Evolutionary conservation across 2,329 filamentous ascomycete genomes (phyloP), one percentile per base, ranked within the genome.

Genomic region (Nothopassalora personata): DNA sequence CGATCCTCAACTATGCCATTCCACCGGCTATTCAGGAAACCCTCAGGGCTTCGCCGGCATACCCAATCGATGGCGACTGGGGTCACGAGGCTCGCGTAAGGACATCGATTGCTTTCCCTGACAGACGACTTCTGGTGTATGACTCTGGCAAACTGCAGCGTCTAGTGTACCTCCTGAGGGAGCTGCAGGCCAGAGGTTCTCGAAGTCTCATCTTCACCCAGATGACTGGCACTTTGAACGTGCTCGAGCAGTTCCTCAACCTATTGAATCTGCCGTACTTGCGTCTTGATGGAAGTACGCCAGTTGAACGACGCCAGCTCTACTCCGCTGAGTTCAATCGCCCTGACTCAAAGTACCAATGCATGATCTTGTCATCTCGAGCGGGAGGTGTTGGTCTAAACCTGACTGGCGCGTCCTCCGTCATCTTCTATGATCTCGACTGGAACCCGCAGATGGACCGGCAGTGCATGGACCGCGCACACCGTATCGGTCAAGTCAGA

Each of bases 381-480:
- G 97, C 94, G 0, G 94, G 94, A 66, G 94, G 94, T 57, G 80
- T 99, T 0, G 94, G 94, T 58, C 96, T 99, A 78, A 99, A 99
- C 69, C 81, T 99, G 47, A 97, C 93, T 0, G 94, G 94, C 52
- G 94, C 94, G 5, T 94, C 97, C 73, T 96, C 92, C 0, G 94
- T 99, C 68, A 97, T 99, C 66, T 99, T 99, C 75, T 99, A 97
- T 75, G 94, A 99, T 70, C 86, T 97, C 60, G 94, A 99, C 73
- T 99, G 95, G 95, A 99, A 99, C 69, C 94, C 94, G 0, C 94
- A 95, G 54, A 99, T 99, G 94, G 94, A 99, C 78, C 96, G 96
- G 75, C 94, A 99, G 75, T 99, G 94, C 70, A 95, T 99, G 76
- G 95, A 99, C 73, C 86, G 94, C 68, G 95, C 91, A 69, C 94